A percentile compares a stretch with the other conserved stretches of the same genome.
Evolutionary conservation across 495 filamentous ascomycete species (phyloP).

Genomic region (Neurospora sp.): DNA sequence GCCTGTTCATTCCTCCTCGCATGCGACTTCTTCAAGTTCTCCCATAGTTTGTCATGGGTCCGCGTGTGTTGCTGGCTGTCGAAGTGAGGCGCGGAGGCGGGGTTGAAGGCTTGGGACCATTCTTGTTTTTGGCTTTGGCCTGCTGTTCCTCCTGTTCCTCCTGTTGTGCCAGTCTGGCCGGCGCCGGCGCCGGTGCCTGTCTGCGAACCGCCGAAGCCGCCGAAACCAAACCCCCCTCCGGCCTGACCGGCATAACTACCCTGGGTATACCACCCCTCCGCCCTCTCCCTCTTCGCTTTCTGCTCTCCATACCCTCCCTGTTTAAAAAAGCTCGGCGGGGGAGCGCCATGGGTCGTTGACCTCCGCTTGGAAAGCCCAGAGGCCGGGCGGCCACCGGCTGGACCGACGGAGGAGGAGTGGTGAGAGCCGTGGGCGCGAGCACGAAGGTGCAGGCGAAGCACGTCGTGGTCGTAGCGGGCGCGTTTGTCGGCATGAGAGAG

Average conservation of each 20-base stretch:
- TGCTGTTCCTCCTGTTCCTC: conserved; percentile 36
- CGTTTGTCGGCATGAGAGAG: conserved; percentile 65
- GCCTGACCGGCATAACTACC: not conserved
- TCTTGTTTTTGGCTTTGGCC: conserved; percentile 20
- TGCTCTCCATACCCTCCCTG: conserved; percentile 62
- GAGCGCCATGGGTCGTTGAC: conserved; percentile 64
- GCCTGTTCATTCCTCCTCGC: not conserved
- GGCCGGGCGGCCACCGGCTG: conserved; percentile 60
- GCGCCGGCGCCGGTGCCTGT: too few relatives aligned
- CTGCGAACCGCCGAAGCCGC: not conserved
- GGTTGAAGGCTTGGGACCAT: not conserved
- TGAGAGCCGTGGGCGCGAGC: conserved; percentile 32
- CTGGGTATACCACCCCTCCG: not conserved
- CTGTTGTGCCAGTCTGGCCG: conserved; percentile 1
- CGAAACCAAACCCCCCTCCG: not conserved
- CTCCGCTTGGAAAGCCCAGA: conserved; percentile 74
- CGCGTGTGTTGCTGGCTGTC: conserved; percentile 54
- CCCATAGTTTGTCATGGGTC: conserved; percentile 9
- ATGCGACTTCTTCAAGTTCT: not conserved
- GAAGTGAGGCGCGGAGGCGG: conserved; percentile 50
- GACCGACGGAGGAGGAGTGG: conserved; percentile 34
- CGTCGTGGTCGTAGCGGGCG: conserved; percentile 66
- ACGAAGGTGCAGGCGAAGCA: conserved; percentile 29
- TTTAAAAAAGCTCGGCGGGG: conserved; percentile 80
- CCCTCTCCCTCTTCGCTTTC: conserved; percentile 38